phyloP scores from a whole-genome alignment of 768 basidiomycete species.

The Tylopilus felleus region DNA sequence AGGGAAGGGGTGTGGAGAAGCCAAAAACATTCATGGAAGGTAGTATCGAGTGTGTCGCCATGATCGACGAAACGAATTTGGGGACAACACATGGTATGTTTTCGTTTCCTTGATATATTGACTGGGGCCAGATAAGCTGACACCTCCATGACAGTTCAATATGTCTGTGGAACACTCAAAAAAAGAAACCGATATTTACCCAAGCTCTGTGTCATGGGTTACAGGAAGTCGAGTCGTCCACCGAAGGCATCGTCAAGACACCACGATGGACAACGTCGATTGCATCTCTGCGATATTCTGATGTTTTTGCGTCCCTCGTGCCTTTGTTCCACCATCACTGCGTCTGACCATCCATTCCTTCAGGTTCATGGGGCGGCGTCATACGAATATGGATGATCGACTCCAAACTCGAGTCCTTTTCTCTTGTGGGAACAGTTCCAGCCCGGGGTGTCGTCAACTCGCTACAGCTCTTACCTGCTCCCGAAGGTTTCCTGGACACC shows the following conservation, averaged over 20 bases:
- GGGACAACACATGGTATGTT: slow-evolving; percentile 91
- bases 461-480: slow-evolving; percentile 69
- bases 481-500: slow-evolving; percentile 38
- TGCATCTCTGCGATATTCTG: slow-evolving; percentile 80
- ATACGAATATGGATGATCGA: slow-evolving; percentile 93
- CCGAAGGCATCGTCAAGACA: slow-evolving; percentile 69
- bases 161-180: slow-evolving; percentile 84
- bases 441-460: slow-evolving; percentile 87
- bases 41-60: too few species aligned
- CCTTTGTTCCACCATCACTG: not conserved
- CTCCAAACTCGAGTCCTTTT: slow-evolving; percentile 71
- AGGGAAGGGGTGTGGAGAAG: too few species aligned
- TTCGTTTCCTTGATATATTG: not conserved
- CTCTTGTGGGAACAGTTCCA: slow-evolving; percentile 57
- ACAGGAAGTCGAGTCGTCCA: slow-evolving; percentile 63
- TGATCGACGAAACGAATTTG: too few species aligned
- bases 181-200: slow-evolving; percentile 94
- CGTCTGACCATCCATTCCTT: not conserved
- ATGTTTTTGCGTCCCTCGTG: slow-evolving; percentile 77
- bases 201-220: slow-evolving; percentile 86
- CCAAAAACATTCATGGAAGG: too few species aligned
- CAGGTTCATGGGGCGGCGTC: slow-evolving; percentile 92
- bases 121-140: not conserved
- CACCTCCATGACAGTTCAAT: slow-evolving; percentile 52
- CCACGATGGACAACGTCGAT: slow-evolving; percentile 92